Base-by-base conservation (phyloP, 371 early-diverging fungal species). In the Capillidium heterosporum region DNA sequence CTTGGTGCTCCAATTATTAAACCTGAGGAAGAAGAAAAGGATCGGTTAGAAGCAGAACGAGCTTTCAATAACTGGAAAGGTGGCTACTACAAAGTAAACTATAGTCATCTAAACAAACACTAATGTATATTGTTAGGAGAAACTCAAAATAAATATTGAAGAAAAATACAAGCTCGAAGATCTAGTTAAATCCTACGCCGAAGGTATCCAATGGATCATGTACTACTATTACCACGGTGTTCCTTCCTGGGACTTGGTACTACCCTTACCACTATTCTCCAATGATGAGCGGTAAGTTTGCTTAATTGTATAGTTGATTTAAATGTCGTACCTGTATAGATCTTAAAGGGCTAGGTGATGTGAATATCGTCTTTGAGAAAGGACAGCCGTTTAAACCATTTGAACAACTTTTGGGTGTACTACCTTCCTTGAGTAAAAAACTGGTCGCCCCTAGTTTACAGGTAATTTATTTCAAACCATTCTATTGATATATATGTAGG, bases 201-300 rank as follows among this genome's bases (percentile, higher is more conserved):
- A 91, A 64, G 98, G 98, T 23, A 72, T 98, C 41, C 82, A 86
- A 61, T 98, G 99, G 99, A 91, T 97, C 28, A 82, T 95, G 57
- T 80, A 81, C 60, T 98, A 98, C 68, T 99, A 99, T 62, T 91
- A 93, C 67, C 76, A 82, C 61, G 77, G 95, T 24, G 83, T 85
- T 57, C 87, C 81, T 17, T 89, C 91, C 23, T 99, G 99, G 99
- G 80, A 85, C n/a, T 29, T 99, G 95, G 95, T 97, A 82, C 72
- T 99, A 88, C 65, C 96, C 97, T 2, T 90, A 87, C 67, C 90
- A 98, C 67, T 99, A 95, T 69, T 88, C 98, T 24, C 99, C 99
- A 17, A 82, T 50, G 15, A 7, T 32, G 17, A 29, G 31, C 19
- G 80, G 57, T 64, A 66, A 54, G 21, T 28, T 21, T 13, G 26